Conservation (phyloP, 352 stramenopile species). For the Phytophthora cryptogea region DNA sequence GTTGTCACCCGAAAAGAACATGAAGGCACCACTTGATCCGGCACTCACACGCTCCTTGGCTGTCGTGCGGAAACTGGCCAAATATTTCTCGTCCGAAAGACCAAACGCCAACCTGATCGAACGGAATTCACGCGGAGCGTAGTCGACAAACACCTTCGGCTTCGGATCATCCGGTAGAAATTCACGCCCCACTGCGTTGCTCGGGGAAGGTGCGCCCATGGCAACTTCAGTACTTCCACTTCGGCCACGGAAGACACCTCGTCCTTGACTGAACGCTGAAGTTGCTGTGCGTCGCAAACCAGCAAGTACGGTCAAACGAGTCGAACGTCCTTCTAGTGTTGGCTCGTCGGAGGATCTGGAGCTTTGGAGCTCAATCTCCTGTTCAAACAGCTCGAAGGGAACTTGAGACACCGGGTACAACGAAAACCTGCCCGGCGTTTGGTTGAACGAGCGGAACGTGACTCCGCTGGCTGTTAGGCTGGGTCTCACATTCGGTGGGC, state of each 20-base stretch:
- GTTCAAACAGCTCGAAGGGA: conserved; percentile 76
- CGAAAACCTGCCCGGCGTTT: conserved; percentile 46
- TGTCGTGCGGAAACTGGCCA: conserved; percentile 73
- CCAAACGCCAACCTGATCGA: conserved; percentile 63
- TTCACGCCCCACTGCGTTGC: conserved; percentile 17
- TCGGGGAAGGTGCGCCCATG: conserved; percentile 3
- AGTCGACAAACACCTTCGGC: conserved; percentile 81
- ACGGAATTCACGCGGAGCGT: conserved; percentile 68
- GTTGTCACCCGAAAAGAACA: conserved; percentile 84
- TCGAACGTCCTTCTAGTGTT: conserved; percentile 17
- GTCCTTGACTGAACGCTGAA: conserved; percentile 37
- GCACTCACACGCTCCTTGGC: conserved; percentile 79
- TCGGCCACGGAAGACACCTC: conserved; percentile 35
- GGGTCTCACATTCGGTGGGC: conserved; percentile 6
- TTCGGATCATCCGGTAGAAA: conserved; percentile 51
- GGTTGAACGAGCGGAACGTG: conserved; percentile 31
- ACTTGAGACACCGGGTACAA: conserved; percentile 77
- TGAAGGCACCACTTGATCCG: conserved; percentile 79
- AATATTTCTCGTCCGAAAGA: conserved; percentile 69
- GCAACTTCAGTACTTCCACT: conserved; percentile 26
- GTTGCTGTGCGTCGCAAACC: conserved; percentile 52
- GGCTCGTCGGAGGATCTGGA: conserved; percentile 38
- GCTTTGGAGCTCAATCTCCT: conserved; percentile 74
- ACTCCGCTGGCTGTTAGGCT: conserved; percentile 18
- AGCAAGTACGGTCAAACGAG: conserved; percentile 49